Evolutionary conservation across 352 stramenopile species (phyloP).

Genomic region (Phytophthora syringae): DNA sequence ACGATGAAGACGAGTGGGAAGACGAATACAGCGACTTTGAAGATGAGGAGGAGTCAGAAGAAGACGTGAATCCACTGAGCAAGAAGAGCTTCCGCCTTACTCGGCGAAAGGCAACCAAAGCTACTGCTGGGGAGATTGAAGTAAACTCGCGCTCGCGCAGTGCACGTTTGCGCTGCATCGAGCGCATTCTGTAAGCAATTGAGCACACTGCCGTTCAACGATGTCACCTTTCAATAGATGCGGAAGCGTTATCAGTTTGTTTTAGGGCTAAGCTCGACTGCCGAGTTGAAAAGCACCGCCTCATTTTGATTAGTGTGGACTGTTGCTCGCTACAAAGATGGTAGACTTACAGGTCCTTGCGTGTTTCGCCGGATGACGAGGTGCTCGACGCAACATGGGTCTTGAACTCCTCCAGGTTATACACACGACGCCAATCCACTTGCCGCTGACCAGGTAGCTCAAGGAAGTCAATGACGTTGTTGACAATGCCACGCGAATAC

Average conservation of each 20-base stretch:
- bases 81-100: slow-evolving; percentile 66
- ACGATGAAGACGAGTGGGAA: slow-evolving; percentile 34
- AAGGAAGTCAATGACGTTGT: slow-evolving; percentile 73
- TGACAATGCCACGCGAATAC: slow-evolving; percentile 65
- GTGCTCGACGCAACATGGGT: slow-evolving; percentile 19
- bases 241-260: too few species aligned
- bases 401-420: slow-evolving; percentile 61
- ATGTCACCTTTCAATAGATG: too few species aligned
- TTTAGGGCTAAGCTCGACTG: too few species aligned
- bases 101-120: slow-evolving; percentile 74
- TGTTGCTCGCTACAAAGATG: neutral
- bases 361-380: slow-evolving; percentile 7
- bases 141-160: slow-evolving; percentile 73
- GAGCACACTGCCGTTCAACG: neutral
- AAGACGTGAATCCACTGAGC: slow-evolving; percentile 27
- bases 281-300: too few species aligned
- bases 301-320: too few species aligned
- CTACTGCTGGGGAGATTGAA: slow-evolving; percentile 65
- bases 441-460: slow-evolving; percentile 33
- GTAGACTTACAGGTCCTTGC: slow-evolving; percentile 36
- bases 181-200: slow-evolving; percentile 50
- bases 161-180: slow-evolving; percentile 77
- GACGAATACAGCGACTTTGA: slow-evolving; percentile 17
- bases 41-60: slow-evolving; percentile 30
- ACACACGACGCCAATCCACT: slow-evolving; percentile 69